Base-by-base conservation (phyloP, 495 filamentous ascomycete species). In the Gamarada debralockiae region DNA sequence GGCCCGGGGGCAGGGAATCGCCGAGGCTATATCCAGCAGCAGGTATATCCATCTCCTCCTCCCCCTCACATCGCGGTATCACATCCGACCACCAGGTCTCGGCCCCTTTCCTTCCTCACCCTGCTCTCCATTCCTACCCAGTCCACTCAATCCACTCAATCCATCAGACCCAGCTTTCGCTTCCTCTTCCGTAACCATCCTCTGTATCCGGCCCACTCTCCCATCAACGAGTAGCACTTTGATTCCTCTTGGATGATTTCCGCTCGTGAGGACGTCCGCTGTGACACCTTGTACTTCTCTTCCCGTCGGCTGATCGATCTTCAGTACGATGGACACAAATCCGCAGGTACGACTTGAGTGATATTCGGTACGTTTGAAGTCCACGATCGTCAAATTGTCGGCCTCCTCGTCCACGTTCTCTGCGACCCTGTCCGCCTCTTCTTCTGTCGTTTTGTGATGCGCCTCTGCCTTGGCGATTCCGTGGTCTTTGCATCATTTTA, bases 161-260 rank as follows among this genome's bases (percentile, higher is more conserved):
- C 29, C 51, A 3, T 50, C 57, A 22, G 52, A 59, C 7, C 47
- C 61, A 3, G 46, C 50, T 42, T 15, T 33, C 4, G 65, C 52
- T 4, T 60, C 51, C 18, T 61, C 56, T 18, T 50, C 47, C 10
- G 50, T 60, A 15, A 59, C 69, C 59, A 84, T 73, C 54, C 66
- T 71, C 63, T 89, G 85, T 25, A 89, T 84, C 27, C 86, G 67
- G 2, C 86, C 86, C 14, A 89, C 74, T 41, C 82, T 71, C 4
- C 86, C 86, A 65, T 87, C 82, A 14, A 67, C 61, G 1, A 89
- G 67, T 2, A 84, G 77, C 14, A 90, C 86, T 68, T 90, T 90
- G 68, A 90, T 85, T 43, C 86, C 86, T 25, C 82, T 72, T n/a
- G 83, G 81, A 56, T 90, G 86, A 48, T 88, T 76, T 12, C 84